These are phyloP conservation scores for Trichophyton mentagrophytes DNA, from an alignment of 2,329 filamentous ascomycete genomes.

Conservation along the genomic window DNA sequence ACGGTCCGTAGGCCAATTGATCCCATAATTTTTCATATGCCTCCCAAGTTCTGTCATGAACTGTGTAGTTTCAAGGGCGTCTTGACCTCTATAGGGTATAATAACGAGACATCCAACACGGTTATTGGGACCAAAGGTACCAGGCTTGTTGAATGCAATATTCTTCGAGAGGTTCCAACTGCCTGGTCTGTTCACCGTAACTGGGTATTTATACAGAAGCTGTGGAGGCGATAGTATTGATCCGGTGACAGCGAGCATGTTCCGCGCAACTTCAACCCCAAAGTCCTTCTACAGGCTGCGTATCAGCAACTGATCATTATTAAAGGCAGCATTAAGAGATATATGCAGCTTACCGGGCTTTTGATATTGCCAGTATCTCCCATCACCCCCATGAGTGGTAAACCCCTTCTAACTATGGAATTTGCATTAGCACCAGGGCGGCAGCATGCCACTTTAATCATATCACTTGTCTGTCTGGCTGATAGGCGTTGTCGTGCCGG, in stretches of 20 bases:
- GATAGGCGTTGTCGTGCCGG: slow-evolving; percentile 47
- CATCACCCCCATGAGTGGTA: slow-evolving; percentile 8
- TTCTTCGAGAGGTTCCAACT: slow-evolving; percentile 3
- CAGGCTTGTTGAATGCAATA: background rate
- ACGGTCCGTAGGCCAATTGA: slow-evolving; percentile 6
- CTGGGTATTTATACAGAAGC: slow-evolving; percentile 6
- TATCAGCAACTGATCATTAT: background rate
- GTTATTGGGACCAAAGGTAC: background rate
- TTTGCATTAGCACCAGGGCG: slow-evolving; percentile 52
- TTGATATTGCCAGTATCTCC: background rate
- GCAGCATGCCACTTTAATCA: slow-evolving; percentile 62
- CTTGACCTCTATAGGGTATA: background rate
- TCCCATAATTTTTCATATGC: background rate
- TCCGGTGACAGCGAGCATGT: slow-evolving; percentile 14
- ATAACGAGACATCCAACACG: background rate
- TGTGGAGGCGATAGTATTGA: slow-evolving; percentile 10
- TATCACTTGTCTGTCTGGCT: slow-evolving; percentile 48
- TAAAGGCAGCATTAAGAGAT: background rate
- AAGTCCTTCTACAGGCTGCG: slow-evolving; percentile 8
- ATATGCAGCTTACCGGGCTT: slow-evolving; percentile 6
- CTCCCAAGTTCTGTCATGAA: background rate
- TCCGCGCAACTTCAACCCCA: slow-evolving; percentile 10
- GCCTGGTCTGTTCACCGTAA: background rate
- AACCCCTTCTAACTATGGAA: slow-evolving; percentile 48
- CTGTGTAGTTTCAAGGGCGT: background rate